phyloP scores from a whole-genome alignment of 2,329 filamentous ascomycete genomes.

The Intubia oerlemansii region DNA sequence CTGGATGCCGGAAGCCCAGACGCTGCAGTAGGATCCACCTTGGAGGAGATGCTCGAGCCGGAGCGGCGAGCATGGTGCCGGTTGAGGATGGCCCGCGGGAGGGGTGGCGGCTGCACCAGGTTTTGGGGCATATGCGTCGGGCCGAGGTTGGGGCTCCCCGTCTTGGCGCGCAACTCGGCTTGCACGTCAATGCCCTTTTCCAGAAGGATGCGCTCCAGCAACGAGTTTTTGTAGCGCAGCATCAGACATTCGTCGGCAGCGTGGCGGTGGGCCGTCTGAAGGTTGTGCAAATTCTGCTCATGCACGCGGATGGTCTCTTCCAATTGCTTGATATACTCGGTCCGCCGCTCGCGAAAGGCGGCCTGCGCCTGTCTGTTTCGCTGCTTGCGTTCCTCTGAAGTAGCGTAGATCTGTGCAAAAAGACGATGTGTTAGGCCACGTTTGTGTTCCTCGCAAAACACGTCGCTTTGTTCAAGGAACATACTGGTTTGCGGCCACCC shows the following conservation, averaged over 20 bases:
- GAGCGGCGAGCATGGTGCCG: constrained; percentile 55
- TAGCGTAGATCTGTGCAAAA: constrained; percentile 98
- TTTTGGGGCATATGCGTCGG: constrained; percentile 46
- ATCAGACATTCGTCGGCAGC: constrained; percentile 95
- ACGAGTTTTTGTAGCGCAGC: constrained; percentile 95
- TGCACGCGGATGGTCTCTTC: constrained; percentile 95
- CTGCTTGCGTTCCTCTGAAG: constrained; percentile 95
- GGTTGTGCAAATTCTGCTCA: constrained; percentile 77
- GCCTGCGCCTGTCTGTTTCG: constrained; percentile 93
- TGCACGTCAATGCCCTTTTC: constrained; percentile 98
- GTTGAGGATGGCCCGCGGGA: constrained; percentile 64
- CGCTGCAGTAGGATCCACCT: constrained; percentile 34
- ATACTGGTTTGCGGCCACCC: constrained; percentile 89
- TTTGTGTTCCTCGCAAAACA: background rate
- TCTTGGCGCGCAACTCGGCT: constrained; percentile 83
- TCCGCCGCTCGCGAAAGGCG: constrained; percentile 86
- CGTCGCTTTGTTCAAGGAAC: no score
- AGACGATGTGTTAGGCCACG: background rate
- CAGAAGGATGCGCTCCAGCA: constrained; percentile 82
- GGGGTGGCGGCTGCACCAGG: constrained; percentile 50
- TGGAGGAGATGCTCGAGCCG: constrained; percentile 53
- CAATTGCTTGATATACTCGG: constrained; percentile 97
- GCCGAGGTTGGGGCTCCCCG: constrained; percentile 61
- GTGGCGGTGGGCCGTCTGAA: constrained; percentile 84
- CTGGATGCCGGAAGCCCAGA: constrained; percentile 19